phyloP scores from a whole-genome alignment of 2,329 filamentous ascomycete genomes.

The Talaromyces funiculosus region DNA sequence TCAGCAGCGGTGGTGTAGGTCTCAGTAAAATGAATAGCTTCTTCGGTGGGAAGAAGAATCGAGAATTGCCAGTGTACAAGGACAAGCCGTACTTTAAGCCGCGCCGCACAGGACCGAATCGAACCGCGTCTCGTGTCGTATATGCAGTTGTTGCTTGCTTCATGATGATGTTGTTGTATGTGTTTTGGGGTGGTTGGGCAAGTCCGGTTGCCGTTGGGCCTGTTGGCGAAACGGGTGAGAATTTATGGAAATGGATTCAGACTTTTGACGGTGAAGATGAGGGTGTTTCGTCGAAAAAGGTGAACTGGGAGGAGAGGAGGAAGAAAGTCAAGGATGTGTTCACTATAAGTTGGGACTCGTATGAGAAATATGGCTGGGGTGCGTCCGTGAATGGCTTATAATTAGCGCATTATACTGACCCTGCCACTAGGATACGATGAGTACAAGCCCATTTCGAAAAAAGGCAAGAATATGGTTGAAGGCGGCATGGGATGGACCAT shows the following conservation, averaged over 20 bases:
- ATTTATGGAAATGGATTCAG: constrained; percentile 54
- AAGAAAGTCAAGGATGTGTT: constrained; percentile 85
- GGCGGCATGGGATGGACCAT: constrained; percentile 97
- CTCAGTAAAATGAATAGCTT: constrained; percentile 59
- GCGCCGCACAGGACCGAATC: constrained; percentile 51
- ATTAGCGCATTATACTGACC: constrained; percentile 21
- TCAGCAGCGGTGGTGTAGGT: constrained; percentile 30
- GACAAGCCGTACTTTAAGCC: constrained; percentile 79
- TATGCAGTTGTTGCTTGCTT: constrained; percentile 52
- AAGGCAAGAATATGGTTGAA: constrained; percentile 74
- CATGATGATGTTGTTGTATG: constrained; percentile 55
- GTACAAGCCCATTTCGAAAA: constrained; percentile 77
- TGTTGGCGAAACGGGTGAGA: constrained; percentile 31
- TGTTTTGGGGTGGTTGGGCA: constrained; percentile 40
- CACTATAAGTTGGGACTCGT: constrained; percentile 84
- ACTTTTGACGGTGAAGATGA: constrained; percentile 39
- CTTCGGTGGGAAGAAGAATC: constrained; percentile 49
- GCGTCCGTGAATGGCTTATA: constrained; percentile 34
- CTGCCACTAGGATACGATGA: constrained; percentile 53
- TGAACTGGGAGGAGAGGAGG: constrained; percentile 72
- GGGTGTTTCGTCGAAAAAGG: constrained; percentile 26
- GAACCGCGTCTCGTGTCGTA: constrained; percentile 61
- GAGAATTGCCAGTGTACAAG: constrained; percentile 90
- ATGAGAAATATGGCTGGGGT: constrained; percentile 93
- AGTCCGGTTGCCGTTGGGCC: constrained; percentile 20